Evolutionary conservation across 768 basidiomycete genomes (phyloP), one percentile per base, ranked within the genome.

Genomic region (Tylopilus sp.): DNA sequence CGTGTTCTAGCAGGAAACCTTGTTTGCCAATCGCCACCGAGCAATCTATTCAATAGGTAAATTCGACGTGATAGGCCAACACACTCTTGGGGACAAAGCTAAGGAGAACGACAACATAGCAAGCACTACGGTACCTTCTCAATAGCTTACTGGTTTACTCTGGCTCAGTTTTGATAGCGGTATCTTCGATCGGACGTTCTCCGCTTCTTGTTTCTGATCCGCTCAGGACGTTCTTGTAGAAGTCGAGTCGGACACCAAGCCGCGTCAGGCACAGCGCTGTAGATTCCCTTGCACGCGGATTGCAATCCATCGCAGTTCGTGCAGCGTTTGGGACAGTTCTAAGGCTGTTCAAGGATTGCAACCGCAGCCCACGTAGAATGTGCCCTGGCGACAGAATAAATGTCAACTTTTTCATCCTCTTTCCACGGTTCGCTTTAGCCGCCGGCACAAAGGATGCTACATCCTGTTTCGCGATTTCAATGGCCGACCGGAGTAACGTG

Each of bases 351-450:
- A 52, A 26, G 19, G 45, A 6, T 42, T 52, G 58, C 17, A 59
- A 43, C 17, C 57, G 55, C 33, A 77, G 52, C 30, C 74, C 76
- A n/a, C 73, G 72, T 45, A 74, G 47, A 38, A 77, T 49, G 52
- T 77, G 76, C 29, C 69, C 61, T 3, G 75, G 76, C 1, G 75
- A 73, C 41, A 77, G 61, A 41, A 73, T 45, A 12, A 66, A 59
- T 10, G 60, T 55, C 48, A 58, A 36, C 54, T 58, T 64, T 19
- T 63, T 68, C 53, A n/a, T 45, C 50, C 54, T 65, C 50, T 55
- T 63, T 49, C 63, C 50, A 26, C 64, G 59, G 26, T 56, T 52
- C 25, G 45, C 38, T 52, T 58, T 65, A 25, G 50, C 52, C 31
- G 45, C 56, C 19, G 62, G 60, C 22, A 47, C 52, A 47, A 59